Evolutionary conservation across 306 rosid genomes (phyloP).

Genomic region (Leucaena leucocephala): DNA sequence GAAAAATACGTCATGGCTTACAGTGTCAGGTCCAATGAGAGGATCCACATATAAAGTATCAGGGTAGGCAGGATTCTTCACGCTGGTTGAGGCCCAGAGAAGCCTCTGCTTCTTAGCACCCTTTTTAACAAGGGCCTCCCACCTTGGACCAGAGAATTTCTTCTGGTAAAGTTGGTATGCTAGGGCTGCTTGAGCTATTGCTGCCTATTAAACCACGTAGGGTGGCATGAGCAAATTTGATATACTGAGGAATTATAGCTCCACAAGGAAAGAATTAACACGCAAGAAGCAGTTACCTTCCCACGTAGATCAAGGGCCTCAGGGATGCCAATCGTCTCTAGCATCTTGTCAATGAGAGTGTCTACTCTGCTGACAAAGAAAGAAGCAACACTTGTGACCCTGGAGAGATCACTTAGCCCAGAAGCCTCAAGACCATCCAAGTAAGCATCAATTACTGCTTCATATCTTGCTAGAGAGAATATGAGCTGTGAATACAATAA

Average conservation of each 20-base stretch:
- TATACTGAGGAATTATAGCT: not conserved
- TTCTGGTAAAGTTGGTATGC: slow-evolving; percentile 95
- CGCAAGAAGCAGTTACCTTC: slow-evolving; percentile 56
- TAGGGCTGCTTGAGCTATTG: slow-evolving; percentile 94
- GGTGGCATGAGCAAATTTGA: slow-evolving; percentile 37
- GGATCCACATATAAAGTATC: slow-evolving; percentile 98
- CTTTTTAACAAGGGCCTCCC: slow-evolving; percentile 95
- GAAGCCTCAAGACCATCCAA: slow-evolving; percentile 99
- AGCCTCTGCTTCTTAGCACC: slow-evolving; percentile 99
- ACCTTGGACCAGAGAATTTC: slow-evolving; percentile 98
- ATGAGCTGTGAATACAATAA: slow-evolving; percentile 65
- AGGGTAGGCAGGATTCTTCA: slow-evolving; percentile 95
- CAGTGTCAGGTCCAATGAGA: slow-evolving; percentile 97
- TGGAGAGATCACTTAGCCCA: slow-evolving; percentile 84
- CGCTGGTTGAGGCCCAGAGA: slow-evolving; percentile 99
- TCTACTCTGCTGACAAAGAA: slow-evolving; percentile 98
- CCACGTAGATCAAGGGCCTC: slow-evolving; percentile 98
- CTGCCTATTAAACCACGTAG: slow-evolving; percentile 61
- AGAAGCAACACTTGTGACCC: slow-evolving; percentile 97
- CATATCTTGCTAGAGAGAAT: slow-evolving; percentile 90
- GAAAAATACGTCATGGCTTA: slow-evolving; percentile 45
- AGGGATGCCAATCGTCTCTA: slow-evolving; percentile 92
- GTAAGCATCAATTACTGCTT: slow-evolving; percentile 96
- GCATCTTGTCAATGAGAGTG: slow-evolving; percentile 86
- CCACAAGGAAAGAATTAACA: slow-evolving; percentile 5